Conservation (phyloP, 805 yeast genomes). For the Candida odintsovae region DNA sequence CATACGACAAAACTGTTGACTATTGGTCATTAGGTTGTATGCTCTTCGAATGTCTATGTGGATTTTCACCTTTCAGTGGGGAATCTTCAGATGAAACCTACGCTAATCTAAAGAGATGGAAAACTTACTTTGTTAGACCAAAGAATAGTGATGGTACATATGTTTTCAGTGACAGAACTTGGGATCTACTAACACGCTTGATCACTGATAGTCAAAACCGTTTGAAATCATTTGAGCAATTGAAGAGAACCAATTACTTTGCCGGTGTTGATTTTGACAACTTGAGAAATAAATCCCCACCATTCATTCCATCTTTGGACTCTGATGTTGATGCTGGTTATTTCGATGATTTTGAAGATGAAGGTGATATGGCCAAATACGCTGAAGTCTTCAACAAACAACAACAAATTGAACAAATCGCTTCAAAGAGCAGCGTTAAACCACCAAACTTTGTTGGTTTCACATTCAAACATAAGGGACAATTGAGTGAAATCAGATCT, state of each 20-base stretch:
- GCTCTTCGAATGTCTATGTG: slow-evolving; percentile 91
- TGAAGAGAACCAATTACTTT: slow-evolving; percentile 75
- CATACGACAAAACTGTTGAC: slow-evolving; percentile 93
- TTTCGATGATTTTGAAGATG: slow-evolving; percentile 95
- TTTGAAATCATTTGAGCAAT: slow-evolving; percentile 72
- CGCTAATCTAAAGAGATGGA: slow-evolving; percentile 90
- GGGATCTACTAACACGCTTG: slow-evolving; percentile 78
- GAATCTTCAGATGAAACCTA: slow-evolving; percentile 92
- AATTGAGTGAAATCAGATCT: slow-evolving; percentile 20
- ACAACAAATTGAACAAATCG: slow-evolving; percentile 73
- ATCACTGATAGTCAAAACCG: slow-evolving; percentile 78
- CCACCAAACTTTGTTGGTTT: slow-evolving; percentile 85
- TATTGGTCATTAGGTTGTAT: slow-evolving; percentile 99
- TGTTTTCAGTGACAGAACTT: slow-evolving; percentile 93
- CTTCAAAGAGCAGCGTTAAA: slow-evolving; percentile 54
- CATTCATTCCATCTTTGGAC: slow-evolving; percentile 94
- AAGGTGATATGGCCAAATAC: slow-evolving; percentile 95
- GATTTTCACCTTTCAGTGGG: slow-evolving; percentile 97
- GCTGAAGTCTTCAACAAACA: slow-evolving; percentile 95
- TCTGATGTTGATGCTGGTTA: slow-evolving; percentile 98
- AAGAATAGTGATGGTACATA: slow-evolving; percentile 85
- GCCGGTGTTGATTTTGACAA: slow-evolving; percentile 74
- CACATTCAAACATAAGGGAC: slow-evolving; percentile 78
- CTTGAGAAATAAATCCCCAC: slow-evolving; percentile 72
- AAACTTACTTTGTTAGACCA: slow-evolving; percentile 80